A percentile compares a stretch with the other conserved stretches of the same genome.
Conservation (phyloP, 164 flowering plant genomes). For the Paratinospora sagittata region DNA sequence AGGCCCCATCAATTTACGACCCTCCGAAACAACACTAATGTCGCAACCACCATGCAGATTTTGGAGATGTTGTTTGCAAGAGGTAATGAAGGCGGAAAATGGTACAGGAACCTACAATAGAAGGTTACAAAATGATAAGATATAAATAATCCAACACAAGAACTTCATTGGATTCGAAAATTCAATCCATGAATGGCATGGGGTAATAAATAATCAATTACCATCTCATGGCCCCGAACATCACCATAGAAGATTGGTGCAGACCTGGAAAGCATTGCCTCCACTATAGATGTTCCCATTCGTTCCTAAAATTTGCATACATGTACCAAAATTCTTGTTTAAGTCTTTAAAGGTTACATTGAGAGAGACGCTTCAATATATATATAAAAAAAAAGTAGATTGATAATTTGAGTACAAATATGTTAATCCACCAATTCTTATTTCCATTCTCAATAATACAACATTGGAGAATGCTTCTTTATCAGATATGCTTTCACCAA, state of each 20-base stretch:
- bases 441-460: not conserved
- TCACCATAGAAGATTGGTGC: slow-evolving; percentile 87
- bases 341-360: not conserved
- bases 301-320: slow-evolving; percentile 38
- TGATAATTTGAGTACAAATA: not conserved
- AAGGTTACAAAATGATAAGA: slow-evolving; percentile 1
- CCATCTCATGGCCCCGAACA: slow-evolving; percentile 89
- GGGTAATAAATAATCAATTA: slow-evolving; percentile 19
- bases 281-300: slow-evolving; percentile 67
- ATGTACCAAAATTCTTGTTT: not conserved
- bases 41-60: slow-evolving; percentile 14
- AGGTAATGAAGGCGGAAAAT: slow-evolving; percentile 60
- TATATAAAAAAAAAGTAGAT: not conserved
- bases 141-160: not conserved
- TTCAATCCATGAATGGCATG: not conserved
- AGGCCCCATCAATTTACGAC: slow-evolving; percentile 14
- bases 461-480: too few relatives aligned
- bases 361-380: not conserved
- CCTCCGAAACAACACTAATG: slow-evolving; percentile 21
- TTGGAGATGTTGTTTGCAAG: slow-evolving; percentile 42
- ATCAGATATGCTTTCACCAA: too few relatives aligned
- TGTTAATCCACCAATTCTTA: not conserved
- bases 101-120: slow-evolving; percentile 57
- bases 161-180: not conserved
- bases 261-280: slow-evolving; percentile 78